Evolutionary conservation across 306 rosid genomes (phyloP).

Genomic region (Casuarina glauca): DNA sequence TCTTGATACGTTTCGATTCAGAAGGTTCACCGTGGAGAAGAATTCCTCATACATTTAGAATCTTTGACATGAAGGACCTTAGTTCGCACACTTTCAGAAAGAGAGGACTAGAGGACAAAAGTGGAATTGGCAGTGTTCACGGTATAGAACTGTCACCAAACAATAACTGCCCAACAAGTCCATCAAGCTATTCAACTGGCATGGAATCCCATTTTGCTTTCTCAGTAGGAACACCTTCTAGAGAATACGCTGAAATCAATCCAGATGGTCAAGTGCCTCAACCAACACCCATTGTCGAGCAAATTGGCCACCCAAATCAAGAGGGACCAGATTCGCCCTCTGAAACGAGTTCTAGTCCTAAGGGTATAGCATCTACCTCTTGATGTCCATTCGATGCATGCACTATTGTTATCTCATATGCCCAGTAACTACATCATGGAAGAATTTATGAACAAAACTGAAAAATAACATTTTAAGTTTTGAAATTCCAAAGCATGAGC

Average conservation of each 20-base stretch:
- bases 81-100: constrained; percentile 27
- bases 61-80: constrained; percentile 31
- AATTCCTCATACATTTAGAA: constrained; percentile 5
- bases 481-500: too few relatives aligned
- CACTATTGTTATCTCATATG: too few relatives aligned
- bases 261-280: neutral
- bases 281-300: too few relatives aligned
- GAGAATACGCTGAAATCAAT: neutral
- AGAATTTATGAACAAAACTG: too few relatives aligned
- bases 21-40: neutral
- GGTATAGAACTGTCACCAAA: neutral
- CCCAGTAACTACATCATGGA: too few relatives aligned
- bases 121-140: neutral
- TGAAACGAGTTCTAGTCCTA: neutral
- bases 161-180: constrained; percentile 7
- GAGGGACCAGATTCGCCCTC: neutral
- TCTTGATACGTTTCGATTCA: neutral
- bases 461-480: too few relatives aligned
- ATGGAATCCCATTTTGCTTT: too few relatives aligned
- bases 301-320: too few relatives aligned
- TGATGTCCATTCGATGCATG: too few relatives aligned
- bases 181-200: neutral
- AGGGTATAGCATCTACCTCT: too few relatives aligned
- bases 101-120: neutral
- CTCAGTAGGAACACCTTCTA: neutral